A percentile compares a stretch with the other conserved stretches of the same genome.
These are phyloP conservation scores for Codiaeum variegatum DNA, from an alignment of 441 rosid species.

Conservation along the genomic window DNA sequence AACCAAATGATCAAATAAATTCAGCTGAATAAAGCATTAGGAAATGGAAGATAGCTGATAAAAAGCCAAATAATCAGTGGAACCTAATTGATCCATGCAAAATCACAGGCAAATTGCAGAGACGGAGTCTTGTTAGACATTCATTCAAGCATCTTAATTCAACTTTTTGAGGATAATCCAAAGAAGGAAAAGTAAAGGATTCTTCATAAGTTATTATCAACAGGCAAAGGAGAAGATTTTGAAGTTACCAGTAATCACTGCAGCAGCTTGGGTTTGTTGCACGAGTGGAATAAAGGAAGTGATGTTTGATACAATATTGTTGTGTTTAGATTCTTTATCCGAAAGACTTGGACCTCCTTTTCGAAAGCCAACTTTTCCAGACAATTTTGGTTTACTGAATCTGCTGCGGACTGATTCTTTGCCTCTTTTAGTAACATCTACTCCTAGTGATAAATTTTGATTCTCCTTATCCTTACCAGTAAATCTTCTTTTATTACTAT, in stretches of 20 bases:
- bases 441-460: constrained; percentile 25
- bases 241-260: constrained; percentile 54
- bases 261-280: constrained; percentile 72
- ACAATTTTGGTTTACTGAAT: constrained; percentile 54
- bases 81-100: not conserved
- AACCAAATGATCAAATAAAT: not conserved
- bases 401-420: constrained; percentile 45
- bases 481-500: constrained; percentile 43
- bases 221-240: not conserved
- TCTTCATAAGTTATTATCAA: not conserved
- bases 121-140: not conserved
- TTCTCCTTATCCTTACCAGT: constrained; percentile 47
- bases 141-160: not conserved
- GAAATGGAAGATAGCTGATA: not conserved
- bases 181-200: not conserved
- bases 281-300: constrained; percentile 80
- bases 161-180: not conserved
- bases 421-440: constrained; percentile 33
- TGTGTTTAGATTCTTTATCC: constrained; percentile 46
- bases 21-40: constrained; percentile 5
- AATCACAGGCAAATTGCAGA: not conserved
- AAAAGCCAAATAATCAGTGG: not conserved
- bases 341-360: constrained; percentile 38
- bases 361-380: constrained; percentile 44
- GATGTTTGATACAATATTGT: constrained; percentile 75